Evolutionary conservation across 768 basidiomycete species (phyloP).

Genomic region (Tubosaeta sp.): DNA sequence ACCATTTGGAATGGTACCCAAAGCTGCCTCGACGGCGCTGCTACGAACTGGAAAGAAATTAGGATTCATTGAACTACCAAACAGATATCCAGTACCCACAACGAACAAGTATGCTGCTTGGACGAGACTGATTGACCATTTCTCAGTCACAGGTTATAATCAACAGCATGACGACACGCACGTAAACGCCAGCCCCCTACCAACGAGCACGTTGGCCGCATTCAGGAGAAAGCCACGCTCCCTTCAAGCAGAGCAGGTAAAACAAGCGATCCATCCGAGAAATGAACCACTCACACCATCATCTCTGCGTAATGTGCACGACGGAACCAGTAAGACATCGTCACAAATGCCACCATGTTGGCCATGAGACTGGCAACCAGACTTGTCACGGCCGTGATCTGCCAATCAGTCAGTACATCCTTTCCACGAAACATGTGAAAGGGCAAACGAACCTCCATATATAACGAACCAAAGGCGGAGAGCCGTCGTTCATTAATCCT

Average conservation of each 20-base stretch:
- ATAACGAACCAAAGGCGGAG: conserved; percentile 14
- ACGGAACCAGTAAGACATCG: conserved; percentile 20
- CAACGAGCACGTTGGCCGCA: conserved; percentile 1
- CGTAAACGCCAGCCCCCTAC: conserved; percentile 24
- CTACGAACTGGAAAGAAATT: conserved; percentile 20
- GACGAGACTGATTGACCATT: conserved; percentile 6
- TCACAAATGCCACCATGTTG: conserved; percentile 13
- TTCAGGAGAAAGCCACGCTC: conserved; percentile 4
- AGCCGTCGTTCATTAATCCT: conserved; percentile 22
- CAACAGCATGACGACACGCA: conserved; percentile 9
- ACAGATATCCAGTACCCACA: conserved; percentile 14
- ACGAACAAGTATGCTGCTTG: conserved; percentile 17
- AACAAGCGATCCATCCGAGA: not conserved
- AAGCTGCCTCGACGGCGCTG: conserved; percentile 14
- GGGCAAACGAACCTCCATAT: conserved; percentile 18
- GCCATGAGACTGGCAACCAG: conserved; percentile 6
- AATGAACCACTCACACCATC: conserved; percentile 9
- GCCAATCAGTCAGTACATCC: no score
- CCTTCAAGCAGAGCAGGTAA: conserved; percentile 7
- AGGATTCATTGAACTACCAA: not conserved
- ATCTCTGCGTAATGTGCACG: conserved; percentile 15
- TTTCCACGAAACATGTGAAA: not conserved
- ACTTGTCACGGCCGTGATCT: conserved; percentile 16
- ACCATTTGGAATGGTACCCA: conserved; percentile 31
- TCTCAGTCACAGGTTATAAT: not conserved